A percentile compares a stretch with the other conserved stretches of the same genome.
Evolutionary conservation across 2,329 filamentous ascomycete species (phyloP).

Genomic region (Ascochyta koolunga): DNA sequence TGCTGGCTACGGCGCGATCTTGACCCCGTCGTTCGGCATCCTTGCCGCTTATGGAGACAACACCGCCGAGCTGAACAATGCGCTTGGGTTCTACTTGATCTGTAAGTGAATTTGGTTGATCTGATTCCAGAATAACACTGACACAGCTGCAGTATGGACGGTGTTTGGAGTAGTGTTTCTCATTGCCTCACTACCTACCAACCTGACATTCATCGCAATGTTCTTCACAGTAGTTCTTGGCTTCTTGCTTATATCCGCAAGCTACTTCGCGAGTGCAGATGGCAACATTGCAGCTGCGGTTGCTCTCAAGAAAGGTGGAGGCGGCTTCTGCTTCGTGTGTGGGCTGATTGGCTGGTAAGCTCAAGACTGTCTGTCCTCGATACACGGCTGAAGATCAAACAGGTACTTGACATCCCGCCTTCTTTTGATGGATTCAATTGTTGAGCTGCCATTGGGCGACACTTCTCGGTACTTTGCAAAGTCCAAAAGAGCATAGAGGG

Average conservation of each 20-base stretch:
- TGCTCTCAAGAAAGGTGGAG: constrained; percentile 53
- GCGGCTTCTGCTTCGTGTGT: constrained; percentile 55
- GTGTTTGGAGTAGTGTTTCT: constrained; percentile 56
- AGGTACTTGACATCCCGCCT: constrained; percentile 34
- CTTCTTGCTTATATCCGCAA: constrained; percentile 52
- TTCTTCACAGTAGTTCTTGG: constrained; percentile 56
- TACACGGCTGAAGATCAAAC: not conserved
- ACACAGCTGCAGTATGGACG: constrained; percentile 51
- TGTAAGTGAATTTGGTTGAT: constrained; percentile 35
- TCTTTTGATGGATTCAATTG: constrained; percentile 32
- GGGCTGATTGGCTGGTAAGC: constrained; percentile 52
- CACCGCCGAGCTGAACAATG: constrained; percentile 55
- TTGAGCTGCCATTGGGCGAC: constrained; percentile 33
- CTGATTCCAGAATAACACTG: not conserved
- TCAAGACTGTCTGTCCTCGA: not conserved
- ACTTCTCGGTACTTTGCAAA: constrained; percentile 38
- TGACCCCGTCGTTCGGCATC: constrained; percentile 57
- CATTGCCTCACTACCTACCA: constrained; percentile 53
- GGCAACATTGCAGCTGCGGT: constrained; percentile 42
- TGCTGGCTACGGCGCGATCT: constrained; percentile 56
- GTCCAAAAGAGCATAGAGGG: constrained; percentile 14
- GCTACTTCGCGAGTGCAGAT: constrained; percentile 56
- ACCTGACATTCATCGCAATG: constrained; percentile 57
- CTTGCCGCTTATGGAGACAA: constrained; percentile 53
- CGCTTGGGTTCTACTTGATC: constrained; percentile 57